A percentile compares a stretch with the other conserved stretches of the same genome.
phyloP scores from a whole-genome alignment of 805 yeast genomes.

The Sugiyamaella mastotermitis region DNA sequence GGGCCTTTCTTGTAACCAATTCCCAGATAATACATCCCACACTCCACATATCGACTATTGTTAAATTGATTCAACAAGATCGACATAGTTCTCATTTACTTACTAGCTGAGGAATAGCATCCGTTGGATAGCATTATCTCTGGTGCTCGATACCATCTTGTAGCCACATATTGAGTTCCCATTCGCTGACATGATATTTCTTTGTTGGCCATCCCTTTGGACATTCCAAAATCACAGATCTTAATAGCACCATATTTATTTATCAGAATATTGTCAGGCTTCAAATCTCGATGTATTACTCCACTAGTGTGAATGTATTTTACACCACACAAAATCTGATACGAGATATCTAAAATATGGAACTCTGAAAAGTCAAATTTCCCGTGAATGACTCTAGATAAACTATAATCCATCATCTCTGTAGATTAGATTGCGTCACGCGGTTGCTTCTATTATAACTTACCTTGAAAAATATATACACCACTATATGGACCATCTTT shows the following conservation, averaged over 20 bases:
- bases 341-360: slow-evolving; percentile 68
- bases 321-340: slow-evolving; percentile 80
- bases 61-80: slow-evolving; percentile 10
- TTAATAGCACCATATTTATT: slow-evolving; percentile 68
- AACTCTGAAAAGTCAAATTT: slow-evolving; percentile 78
- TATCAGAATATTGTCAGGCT: slow-evolving; percentile 84
- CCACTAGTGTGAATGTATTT: slow-evolving; percentile 89
- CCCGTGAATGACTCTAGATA: slow-evolving; percentile 59
- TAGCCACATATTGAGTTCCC: slow-evolving; percentile 64
- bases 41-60: slow-evolving; percentile 83
- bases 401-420: slow-evolving; percentile 76
- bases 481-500: slow-evolving; percentile 70
- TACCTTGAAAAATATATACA: slow-evolving; percentile 69
- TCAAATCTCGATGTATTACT: slow-evolving; percentile 86
- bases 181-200: slow-evolving; percentile 11
- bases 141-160: slow-evolving; percentile 95
- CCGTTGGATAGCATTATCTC: slow-evolving; percentile 65
- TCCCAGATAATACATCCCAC: slow-evolving; percentile 88
- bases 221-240: slow-evolving; percentile 91
- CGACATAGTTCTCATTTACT: slow-evolving; percentile 1
- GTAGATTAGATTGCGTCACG: not conserved
- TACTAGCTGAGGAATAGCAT: slow-evolving; percentile 48
- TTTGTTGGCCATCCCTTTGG: slow-evolving; percentile 38
- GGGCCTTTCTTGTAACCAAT: slow-evolving; percentile 70
- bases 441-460: not conserved